A percentile compares a stretch with the other conserved stretches of the same genome.
phyloP scores from a whole-genome alignment of 2,329 filamentous ascomycete species.

The Xylariaceae sp. region DNA sequence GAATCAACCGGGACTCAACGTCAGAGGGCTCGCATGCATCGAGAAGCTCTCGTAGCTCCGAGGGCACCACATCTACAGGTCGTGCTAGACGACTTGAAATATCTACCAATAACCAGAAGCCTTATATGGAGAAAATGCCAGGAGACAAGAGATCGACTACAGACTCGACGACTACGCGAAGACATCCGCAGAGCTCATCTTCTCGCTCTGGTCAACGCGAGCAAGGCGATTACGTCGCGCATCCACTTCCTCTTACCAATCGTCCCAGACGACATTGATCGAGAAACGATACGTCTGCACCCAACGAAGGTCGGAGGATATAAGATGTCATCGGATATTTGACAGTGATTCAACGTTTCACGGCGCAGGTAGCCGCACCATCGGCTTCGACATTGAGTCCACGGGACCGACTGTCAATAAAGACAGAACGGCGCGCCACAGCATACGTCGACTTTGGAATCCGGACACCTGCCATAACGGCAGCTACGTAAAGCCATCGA shows the following conservation, averaged over 20 bases:
- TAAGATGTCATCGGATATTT: neutral
- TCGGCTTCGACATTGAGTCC: neutral
- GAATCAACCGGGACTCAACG: constrained; percentile 23
- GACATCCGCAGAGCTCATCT: neutral
- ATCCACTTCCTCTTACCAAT: constrained; percentile 26
- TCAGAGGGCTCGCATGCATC: constrained; percentile 12
- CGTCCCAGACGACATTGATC: constrained; percentile 5
- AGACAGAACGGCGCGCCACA: neutral
- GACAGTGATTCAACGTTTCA: constrained; percentile 8
- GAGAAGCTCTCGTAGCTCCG: constrained; percentile 19
- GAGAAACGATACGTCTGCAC: neutral
- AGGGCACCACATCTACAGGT: constrained; percentile 8
- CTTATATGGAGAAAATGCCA: constrained; percentile 25
- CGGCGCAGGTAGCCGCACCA: constrained; percentile 1
- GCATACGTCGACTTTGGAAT: neutral
- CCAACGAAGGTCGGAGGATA: neutral
- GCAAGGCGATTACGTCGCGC: constrained; percentile 18
- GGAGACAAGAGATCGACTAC: neutral
- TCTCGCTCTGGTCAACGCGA: constrained; percentile 15
- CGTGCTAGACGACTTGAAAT: constrained; percentile 8
- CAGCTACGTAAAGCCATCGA: neutral
- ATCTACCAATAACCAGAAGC: constrained; percentile 3
- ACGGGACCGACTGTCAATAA: neutral
- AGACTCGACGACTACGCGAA: constrained; percentile 11
- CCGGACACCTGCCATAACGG: too few relatives aligned